phyloP scores from a whole-genome alignment of 2,329 filamentous ascomycete species.

The Botrytis hyacinthi region DNA sequence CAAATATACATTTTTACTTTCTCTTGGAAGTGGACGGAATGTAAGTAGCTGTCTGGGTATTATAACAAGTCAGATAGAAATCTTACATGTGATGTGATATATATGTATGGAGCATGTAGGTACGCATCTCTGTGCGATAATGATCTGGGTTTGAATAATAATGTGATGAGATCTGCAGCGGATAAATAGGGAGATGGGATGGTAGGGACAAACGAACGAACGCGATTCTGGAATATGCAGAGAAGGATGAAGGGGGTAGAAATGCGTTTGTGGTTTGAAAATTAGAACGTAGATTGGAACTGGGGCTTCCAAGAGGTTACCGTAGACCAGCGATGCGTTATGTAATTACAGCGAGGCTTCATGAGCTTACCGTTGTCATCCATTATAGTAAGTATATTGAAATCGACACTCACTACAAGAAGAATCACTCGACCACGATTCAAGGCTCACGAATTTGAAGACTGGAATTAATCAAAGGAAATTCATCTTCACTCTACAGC shows the following conservation, averaged over 20 bases:
- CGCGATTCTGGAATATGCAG: constrained; percentile 21
- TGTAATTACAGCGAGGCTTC: not conserved
- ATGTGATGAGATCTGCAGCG: constrained; percentile 17
- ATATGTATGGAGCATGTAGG: not conserved
- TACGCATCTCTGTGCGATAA: not conserved
- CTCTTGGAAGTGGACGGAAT: not conserved
- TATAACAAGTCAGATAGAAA: not conserved
- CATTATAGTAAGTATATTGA: not conserved
- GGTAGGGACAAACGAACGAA: not conserved
- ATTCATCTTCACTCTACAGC: not conserved
- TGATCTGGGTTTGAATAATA: not conserved
- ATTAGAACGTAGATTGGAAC: not conserved
- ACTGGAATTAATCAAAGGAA: not conserved
- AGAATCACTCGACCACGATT: not conserved
- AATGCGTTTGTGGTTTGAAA: not conserved
- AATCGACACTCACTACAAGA: not conserved
- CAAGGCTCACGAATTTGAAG: not conserved
- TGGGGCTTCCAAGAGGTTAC: not conserved
- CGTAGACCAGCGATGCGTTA: constrained; percentile 1
- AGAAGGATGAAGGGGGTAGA: constrained; percentile 7
- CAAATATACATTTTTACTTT: constrained; percentile 1
- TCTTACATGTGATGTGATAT: not conserved
- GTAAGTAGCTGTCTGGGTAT: not conserved
- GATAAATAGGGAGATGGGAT: not conserved
- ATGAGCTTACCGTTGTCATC: not conserved